A percentile compares a stretch with the other conserved stretches of the same genome.
Evolutionary conservation across 176 grass and related monocot species (phyloP).

Genomic region (Triticum turgidum): DNA sequence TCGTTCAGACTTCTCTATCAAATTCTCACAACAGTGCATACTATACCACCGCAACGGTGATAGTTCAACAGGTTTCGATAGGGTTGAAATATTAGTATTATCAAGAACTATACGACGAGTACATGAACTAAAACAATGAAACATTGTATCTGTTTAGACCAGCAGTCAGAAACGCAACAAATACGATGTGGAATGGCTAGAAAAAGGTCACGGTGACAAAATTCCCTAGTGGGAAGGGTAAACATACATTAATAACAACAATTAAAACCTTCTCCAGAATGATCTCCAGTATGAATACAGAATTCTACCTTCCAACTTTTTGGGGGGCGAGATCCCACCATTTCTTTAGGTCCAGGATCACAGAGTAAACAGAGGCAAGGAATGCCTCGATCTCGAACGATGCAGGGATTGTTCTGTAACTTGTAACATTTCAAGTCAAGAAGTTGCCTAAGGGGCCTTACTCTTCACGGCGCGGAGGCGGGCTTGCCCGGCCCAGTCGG

Average conservation of each 20-base stretch:
- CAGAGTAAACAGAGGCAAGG: neutral
- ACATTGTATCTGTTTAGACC: neutral
- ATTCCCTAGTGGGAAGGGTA: neutral
- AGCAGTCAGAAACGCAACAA: conserved; percentile 5
- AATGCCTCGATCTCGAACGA: conserved; percentile 6
- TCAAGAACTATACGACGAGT: neutral
- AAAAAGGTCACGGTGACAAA: too few species aligned
- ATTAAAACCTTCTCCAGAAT: conserved; percentile 6
- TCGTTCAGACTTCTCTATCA: conserved; percentile 36
- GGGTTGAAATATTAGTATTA: neutral
- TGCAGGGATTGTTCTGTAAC: neutral
- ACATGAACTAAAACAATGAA: neutral
- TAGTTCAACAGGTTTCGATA: neutral
- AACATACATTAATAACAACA: conserved; percentile 26
- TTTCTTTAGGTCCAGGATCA: conserved; percentile 27
- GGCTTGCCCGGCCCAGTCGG: conserved; percentile 16
- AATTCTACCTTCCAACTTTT: neutral
- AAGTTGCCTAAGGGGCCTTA: conserved; percentile 29
- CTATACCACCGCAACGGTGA: neutral
- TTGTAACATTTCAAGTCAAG: conserved; percentile 6
- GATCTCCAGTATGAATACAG: conserved; percentile 15
- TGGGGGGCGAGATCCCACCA: neutral
- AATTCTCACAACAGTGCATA: neutral
- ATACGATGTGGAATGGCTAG: too few species aligned
- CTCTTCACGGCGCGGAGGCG: conserved; percentile 11